Evolutionary conservation across 768 basidiomycete species (phyloP).

Genomic region (Mycena amicta): DNA sequence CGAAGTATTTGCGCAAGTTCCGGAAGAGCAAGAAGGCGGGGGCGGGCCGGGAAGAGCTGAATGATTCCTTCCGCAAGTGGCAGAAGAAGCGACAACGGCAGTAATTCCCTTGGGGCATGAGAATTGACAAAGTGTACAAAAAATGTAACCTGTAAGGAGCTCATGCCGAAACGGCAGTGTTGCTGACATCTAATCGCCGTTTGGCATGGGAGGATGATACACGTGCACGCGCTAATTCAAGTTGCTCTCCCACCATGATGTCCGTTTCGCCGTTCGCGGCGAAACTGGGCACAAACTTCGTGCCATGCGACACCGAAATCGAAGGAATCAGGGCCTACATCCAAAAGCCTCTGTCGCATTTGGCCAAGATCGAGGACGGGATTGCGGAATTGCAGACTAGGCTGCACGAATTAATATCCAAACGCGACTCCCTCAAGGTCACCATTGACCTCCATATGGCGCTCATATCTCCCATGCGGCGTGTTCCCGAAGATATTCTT

Average conservation of each 20-base stretch:
- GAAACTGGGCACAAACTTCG: constrained; percentile 11
- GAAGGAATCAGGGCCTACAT: neutral
- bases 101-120: no score
- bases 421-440: neutral
- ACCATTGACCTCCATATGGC: constrained; percentile 3
- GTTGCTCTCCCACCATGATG: neutral
- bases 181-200: neutral
- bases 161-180: no score
- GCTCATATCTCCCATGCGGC: constrained; percentile 4
- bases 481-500: constrained; percentile 8
- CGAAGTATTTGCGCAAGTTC: constrained; percentile 32
- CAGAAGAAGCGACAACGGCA: neutral
- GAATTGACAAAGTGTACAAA: no score
- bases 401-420: neutral
- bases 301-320: constrained; percentile 8
- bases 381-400: neutral
- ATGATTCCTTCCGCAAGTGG: neutral
- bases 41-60: constrained; percentile 9
- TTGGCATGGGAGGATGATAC: no score
- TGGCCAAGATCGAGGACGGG: neutral
- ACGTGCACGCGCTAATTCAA: no score
- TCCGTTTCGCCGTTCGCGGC: constrained; percentile 6
- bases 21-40: constrained; percentile 28
- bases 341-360: neutral
- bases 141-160: no score